Base-by-base conservation (phyloP, 352 stramenopile genomes). In the Pythium brachiatum region DNA sequence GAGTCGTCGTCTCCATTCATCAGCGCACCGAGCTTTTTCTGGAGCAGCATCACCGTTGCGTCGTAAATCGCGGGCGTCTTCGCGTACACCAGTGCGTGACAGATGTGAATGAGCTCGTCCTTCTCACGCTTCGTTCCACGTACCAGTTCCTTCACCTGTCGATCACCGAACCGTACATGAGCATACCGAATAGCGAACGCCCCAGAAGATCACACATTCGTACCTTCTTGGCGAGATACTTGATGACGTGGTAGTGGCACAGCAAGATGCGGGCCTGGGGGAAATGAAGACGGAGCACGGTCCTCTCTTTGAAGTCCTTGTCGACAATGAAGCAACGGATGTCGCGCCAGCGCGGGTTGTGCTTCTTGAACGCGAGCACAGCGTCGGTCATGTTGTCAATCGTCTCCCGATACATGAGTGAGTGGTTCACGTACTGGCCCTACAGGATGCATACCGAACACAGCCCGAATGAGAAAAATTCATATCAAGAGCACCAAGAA, bases 191-290 rank as follows among this genome's bases (percentile, higher is more conserved):
- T 39, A 46, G 1, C 1, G n/a, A 57, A 53, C 44, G 6, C 21
- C n/a, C 3, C n/a, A 32, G 12, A 31, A 52, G 44, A 27, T 26
- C 21, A 5, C 5, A n/a, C 7, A 5, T 46, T 4, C 11, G 38
- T n/a, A 46, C 29, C 51, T 46, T 57, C 13, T 41, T 36, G 3
- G 48, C 48, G 4, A 58, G 32, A 20, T 47, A 44, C 21, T 47
- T 34, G 7, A 48, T 58, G n/a, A 58, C 52, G 20, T 58, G 52
- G 41, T 48, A 58, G 18, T 32, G n/a, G 20, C 52, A 58, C 5
- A 58, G 32, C 2, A 58, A 32, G 3, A 47, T 31, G 7, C 52
- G 29, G 3, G 52, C 52, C 20, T 46, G 4, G 7, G 52, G 52
- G 13, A 58, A 55, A 27, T 55, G 27, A 15, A 11, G 1, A 2